Evolutionary conservation across 106 monocot species (phyloP).

Genomic region (Posidonia australis): DNA sequence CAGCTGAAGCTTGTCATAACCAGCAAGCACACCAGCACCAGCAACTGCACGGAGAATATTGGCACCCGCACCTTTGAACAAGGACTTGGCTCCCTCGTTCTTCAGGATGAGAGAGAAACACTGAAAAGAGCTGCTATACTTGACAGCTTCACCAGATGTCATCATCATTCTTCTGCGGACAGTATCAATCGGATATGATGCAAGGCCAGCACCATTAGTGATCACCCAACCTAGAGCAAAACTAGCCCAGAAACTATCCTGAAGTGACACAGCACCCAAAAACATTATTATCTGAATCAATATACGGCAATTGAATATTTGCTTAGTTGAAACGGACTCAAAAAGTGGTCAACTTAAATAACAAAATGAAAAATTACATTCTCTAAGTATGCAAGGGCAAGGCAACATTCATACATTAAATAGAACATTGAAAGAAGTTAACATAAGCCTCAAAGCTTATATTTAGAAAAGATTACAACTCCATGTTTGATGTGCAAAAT

Average conservation of each 20-base stretch:
- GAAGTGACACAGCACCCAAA: not conserved
- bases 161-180: constrained; percentile 31
- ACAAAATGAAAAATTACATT: too few relatives aligned
- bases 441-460: too few relatives aligned
- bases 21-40: constrained; percentile 24
- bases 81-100: constrained; percentile 20
- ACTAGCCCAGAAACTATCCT: constrained; percentile 28
- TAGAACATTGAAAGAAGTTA: too few relatives aligned
- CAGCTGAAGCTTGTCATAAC: constrained; percentile 24
- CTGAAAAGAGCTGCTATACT: constrained; percentile 22
- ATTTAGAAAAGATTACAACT: too few relatives aligned
- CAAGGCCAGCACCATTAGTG: constrained; percentile 19
- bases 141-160: constrained; percentile 23
- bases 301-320: too few relatives aligned
- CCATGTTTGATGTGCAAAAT: too few relatives aligned
- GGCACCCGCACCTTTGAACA: constrained; percentile 23
- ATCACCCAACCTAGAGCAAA: constrained; percentile 21
- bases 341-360: too few relatives aligned
- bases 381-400: too few relatives aligned
- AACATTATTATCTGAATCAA: too few relatives aligned
- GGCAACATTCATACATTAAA: too few relatives aligned
- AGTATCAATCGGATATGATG: constrained; percentile 23
- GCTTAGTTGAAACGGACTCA: too few relatives aligned
- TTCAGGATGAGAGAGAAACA: constrained; percentile 17
- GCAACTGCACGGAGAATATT: constrained; percentile 23